A percentile compares a stretch with the other conserved stretches of the same genome.
phyloP scores from a whole-genome alignment of 805 yeast genomes.

The Jamesozyma piceae region DNA sequence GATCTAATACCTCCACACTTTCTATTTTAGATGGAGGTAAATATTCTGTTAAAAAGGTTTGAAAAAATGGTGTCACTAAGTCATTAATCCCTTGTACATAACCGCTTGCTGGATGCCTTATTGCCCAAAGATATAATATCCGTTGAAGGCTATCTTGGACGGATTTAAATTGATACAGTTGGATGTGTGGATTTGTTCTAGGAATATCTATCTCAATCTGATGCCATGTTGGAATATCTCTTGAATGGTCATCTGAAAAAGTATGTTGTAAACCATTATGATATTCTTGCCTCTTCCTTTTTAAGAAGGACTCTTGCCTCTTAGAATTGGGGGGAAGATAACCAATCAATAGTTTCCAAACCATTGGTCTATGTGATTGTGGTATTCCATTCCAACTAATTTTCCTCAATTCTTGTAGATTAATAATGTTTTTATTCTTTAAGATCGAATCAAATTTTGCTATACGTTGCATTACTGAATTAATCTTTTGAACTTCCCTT shows the following conservation, averaged over 20 bases:
- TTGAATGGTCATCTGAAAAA: conserved; percentile 40
- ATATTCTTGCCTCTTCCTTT: conserved; percentile 80
- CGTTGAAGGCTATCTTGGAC: conserved; percentile 76
- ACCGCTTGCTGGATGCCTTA: conserved; percentile 95
- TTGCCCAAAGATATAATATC: conserved; percentile 86
- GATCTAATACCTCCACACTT: conserved; percentile 52
- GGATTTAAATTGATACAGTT: conserved; percentile 54
- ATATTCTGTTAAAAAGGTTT: conserved; percentile 70
- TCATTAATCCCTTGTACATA: conserved; percentile 97
- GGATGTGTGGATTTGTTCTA: conserved; percentile 80
- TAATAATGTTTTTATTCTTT: conserved; percentile 43
- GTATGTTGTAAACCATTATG: conserved; percentile 61
- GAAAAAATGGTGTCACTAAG: conserved; percentile 84
- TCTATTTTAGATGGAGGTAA: conserved; percentile 34
- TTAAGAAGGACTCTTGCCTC: conserved; percentile 59
- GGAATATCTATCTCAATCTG: conserved; percentile 93
- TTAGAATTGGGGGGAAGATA: conserved; percentile 80
- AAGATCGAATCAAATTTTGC: conserved; percentile 58
- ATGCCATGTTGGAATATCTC: conserved; percentile 82
- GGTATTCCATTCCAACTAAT: conserved; percentile 96
- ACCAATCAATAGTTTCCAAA: conserved; percentile 87
- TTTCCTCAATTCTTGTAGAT: conserved; percentile 59
- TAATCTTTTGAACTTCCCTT: conserved; percentile 36
- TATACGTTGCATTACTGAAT: conserved; percentile 52
- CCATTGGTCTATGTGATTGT: conserved; percentile 60